Percentiles rank a stretch among this genome's conserved stretches.
Conservation (phyloP, 2,329 filamentous ascomycete species). For the Reticulascus tulasneorum region DNA sequence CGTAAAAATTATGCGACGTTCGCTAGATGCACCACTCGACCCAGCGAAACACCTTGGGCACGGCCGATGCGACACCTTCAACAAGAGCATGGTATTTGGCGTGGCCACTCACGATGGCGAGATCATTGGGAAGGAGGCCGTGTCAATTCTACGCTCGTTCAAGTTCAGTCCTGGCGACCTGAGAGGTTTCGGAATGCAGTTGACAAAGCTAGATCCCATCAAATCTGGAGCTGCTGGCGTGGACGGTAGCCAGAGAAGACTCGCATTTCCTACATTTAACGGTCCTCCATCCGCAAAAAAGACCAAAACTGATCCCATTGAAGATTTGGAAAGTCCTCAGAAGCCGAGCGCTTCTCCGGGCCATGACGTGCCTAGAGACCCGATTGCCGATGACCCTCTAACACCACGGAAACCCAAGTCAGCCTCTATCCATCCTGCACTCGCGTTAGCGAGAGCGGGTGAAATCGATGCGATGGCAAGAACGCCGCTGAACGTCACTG, state of each 20-base stretch:
- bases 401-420: conserved; percentile 51
- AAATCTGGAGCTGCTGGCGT: conserved; percentile 53
- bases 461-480: conserved; percentile 53
- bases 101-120: conserved; percentile 75
- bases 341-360: conserved; percentile 25
- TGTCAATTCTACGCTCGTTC: conserved; percentile 78
- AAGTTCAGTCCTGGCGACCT: conserved; percentile 86
- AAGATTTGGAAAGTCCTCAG: conserved; percentile 37
- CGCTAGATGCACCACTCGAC: conserved; percentile 82
- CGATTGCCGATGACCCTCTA: conserved; percentile 51
- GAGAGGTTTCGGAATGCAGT: conserved; percentile 86
- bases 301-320: conserved; percentile 43
- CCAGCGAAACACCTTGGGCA: conserved; percentile 92
- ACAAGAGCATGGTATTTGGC: conserved; percentile 79
- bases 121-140: conserved; percentile 72
- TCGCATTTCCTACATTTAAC: conserved; percentile 64
- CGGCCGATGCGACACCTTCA: conserved; percentile 91
- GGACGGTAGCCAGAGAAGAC: conserved; percentile 73
- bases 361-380: conserved; percentile 36
- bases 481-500: conserved; percentile 70
- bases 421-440: conserved; percentile 48
- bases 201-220: conserved; percentile 85
- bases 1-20: conserved; percentile 89
- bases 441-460: conserved; percentile 46
- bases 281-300: conserved; percentile 35